A percentile compares a stretch with the other conserved stretches of the same genome.
These are phyloP conservation scores for Aspergillus tubingensis DNA, from an alignment of 2,329 filamentous ascomycete species.

Conservation along the genomic window DNA sequence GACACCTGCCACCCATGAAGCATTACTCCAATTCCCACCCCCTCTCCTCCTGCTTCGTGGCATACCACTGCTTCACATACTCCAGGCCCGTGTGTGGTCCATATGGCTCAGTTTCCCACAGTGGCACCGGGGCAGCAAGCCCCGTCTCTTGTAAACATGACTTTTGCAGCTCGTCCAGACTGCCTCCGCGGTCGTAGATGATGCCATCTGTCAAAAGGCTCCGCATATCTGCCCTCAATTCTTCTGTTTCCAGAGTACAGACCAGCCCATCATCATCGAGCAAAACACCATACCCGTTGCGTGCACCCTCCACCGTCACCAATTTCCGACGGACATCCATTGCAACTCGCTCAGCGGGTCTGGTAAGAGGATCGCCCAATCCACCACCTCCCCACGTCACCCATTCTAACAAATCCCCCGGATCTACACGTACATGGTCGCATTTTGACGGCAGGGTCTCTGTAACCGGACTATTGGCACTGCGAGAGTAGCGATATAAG, in stretches of 20 bases:
- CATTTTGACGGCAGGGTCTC: constrained; percentile 50
- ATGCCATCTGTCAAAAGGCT: constrained; percentile 11
- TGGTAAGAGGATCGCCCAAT: constrained; percentile 50
- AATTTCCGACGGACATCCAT: constrained; percentile 50
- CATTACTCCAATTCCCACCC: constrained; percentile 16
- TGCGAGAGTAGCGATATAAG: constrained; percentile 45
- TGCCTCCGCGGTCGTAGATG: constrained; percentile 48
- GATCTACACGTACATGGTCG: constrained; percentile 50
- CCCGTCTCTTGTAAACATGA: constrained; percentile 47
- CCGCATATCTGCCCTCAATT: constrained; percentile 37
- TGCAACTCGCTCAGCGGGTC: constrained; percentile 48
- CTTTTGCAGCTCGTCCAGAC: constrained; percentile 40
- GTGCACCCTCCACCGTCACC: constrained; percentile 47
- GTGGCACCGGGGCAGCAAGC: constrained; percentile 38
- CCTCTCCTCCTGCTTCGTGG: constrained; percentile 13
- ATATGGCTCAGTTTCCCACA: constrained; percentile 50
- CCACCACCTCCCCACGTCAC: constrained; percentile 55
- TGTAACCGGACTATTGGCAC: constrained; percentile 31
- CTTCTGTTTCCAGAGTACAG: constrained; percentile 38
- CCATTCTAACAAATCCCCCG: constrained; percentile 53
- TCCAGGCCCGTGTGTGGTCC: constrained; percentile 47
- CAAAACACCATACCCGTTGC: constrained; percentile 49
- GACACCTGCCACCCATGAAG: background rate
- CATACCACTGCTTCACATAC: constrained; percentile 51
- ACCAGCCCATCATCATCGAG: constrained; percentile 42